Percentiles rank a stretch among this genome's conserved stretches.
Conservation (phyloP, 345 rosid species). For the Euphorbia pulcherrima region DNA sequence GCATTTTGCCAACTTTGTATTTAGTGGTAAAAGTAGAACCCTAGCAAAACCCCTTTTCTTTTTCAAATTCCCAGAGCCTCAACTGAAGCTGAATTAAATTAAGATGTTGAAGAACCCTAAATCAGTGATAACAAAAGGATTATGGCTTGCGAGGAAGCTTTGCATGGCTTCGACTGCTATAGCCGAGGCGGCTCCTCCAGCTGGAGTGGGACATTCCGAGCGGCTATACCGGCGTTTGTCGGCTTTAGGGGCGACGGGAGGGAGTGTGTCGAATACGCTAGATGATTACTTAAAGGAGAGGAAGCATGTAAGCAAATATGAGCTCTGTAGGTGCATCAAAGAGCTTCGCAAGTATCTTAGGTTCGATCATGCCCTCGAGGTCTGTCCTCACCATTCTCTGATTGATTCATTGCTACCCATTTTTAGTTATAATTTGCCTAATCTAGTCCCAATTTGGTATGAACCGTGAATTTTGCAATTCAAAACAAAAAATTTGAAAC, state of each 20-base stretch:
- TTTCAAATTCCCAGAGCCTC: neutral
- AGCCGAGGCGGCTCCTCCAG: slow-evolving; percentile 16
- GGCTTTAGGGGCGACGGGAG: slow-evolving; percentile 40
- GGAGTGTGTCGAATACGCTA: slow-evolving; percentile 45
- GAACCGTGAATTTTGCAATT: too few relatives aligned
- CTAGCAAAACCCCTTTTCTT: neutral
- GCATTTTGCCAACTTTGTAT: too few relatives aligned
- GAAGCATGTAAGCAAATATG: slow-evolving; percentile 26
- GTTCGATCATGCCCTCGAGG: slow-evolving; percentile 63
- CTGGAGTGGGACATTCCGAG: neutral
- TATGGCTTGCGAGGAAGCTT: slow-evolving; percentile 26
- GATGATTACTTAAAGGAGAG: slow-evolving; percentile 57
- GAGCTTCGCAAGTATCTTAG: slow-evolving; percentile 57
- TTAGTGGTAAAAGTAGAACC: slow-evolving; percentile 26
- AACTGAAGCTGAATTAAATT: neutral
- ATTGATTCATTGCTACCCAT: neutral
- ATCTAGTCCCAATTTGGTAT: too few relatives aligned
- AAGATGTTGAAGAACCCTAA: slow-evolving; percentile 24
- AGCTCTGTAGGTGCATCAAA: slow-evolving; percentile 40
- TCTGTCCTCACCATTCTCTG: slow-evolving; percentile 10
- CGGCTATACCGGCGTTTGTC: slow-evolving; percentile 51
- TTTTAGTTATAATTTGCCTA: neutral
- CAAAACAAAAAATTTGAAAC: too few relatives aligned
- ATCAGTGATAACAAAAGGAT: slow-evolving; percentile 23
- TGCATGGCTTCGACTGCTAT: slow-evolving; percentile 25